phyloP scores from a whole-genome alignment of 305 asterid species.

The Fraxinus floribunda region DNA sequence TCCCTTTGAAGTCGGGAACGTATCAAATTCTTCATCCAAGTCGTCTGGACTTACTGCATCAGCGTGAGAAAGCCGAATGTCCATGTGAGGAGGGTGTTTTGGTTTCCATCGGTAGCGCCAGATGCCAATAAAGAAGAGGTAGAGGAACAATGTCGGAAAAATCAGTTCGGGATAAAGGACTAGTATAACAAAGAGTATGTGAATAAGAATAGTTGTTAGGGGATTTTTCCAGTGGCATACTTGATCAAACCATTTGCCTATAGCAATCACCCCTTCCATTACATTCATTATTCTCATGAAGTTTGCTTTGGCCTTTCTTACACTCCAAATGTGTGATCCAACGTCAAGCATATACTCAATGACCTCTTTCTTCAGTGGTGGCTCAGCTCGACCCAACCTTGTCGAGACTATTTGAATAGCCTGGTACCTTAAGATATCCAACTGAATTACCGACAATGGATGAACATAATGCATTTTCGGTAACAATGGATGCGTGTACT shows the following conservation, averaged over 20 bases:
- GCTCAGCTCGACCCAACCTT: conserved; percentile 71
- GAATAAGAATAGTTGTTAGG: conserved; percentile 66
- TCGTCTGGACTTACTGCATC: conserved; percentile 55
- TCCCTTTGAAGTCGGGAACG: conserved; percentile 58
- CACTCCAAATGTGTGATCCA: conserved; percentile 76
- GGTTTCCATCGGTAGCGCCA: conserved; percentile 79
- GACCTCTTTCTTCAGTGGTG: conserved; percentile 60
- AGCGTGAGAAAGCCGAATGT: conserved; percentile 63
- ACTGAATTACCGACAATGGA: conserved; percentile 54
- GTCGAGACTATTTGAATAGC: conserved; percentile 46
- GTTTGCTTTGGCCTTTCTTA: conserved; percentile 73
- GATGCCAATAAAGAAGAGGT: conserved; percentile 59
- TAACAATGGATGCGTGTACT: conserved; percentile 56
- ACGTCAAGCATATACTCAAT: conserved; percentile 71
- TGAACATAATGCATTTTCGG: conserved; percentile 83
- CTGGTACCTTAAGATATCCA: conserved; percentile 50
- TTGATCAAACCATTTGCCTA: conserved; percentile 68
- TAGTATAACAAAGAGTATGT: conserved; percentile 51
- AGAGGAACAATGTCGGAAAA: conserved; percentile 66
- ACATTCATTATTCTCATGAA: conserved; percentile 51
- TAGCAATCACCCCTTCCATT: conserved; percentile 37
- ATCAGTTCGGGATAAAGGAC: conserved; percentile 61
- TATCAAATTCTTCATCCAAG: conserved; percentile 73
- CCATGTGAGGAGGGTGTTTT: conserved; percentile 83
- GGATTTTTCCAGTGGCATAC: conserved; percentile 78